These are phyloP conservation scores for Nakazawaea wyomingensis DNA, from an alignment of 805 yeast species.

Conservation along the genomic window DNA sequence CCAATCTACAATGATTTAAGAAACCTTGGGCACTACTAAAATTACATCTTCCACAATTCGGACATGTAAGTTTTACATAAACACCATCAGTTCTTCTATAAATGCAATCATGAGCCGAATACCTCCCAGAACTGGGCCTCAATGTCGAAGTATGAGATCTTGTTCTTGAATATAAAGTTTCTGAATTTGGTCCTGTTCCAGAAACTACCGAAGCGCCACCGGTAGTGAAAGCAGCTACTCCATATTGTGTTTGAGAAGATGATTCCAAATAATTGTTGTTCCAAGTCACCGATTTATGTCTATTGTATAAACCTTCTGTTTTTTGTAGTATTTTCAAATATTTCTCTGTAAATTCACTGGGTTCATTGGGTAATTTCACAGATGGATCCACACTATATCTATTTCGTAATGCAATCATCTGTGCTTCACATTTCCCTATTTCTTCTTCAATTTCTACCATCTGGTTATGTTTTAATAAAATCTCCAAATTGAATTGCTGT, in stretches of 20 bases:
- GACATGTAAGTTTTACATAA: slow-evolving; percentile 62
- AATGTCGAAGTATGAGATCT: slow-evolving; percentile 45
- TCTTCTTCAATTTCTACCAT: slow-evolving; percentile 45
- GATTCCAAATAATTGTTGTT: slow-evolving; percentile 10
- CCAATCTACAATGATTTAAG: slow-evolving; percentile 68
- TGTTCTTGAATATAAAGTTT: slow-evolving; percentile 34
- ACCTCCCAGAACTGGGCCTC: slow-evolving; percentile 42
- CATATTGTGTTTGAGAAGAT: neutral
- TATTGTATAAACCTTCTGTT: slow-evolving; percentile 17
- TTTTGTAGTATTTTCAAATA: slow-evolving; percentile 28
- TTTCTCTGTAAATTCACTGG: slow-evolving; percentile 38
- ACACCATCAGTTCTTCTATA: slow-evolving; percentile 68
- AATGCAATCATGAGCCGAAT: slow-evolving; percentile 41
- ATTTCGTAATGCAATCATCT: slow-evolving; percentile 46
- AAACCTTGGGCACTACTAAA: slow-evolving; percentile 81
- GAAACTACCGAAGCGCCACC: neutral
- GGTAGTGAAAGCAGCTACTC: slow-evolving; percentile 9
- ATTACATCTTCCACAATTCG: slow-evolving; percentile 60
- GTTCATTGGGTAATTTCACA: slow-evolving; percentile 35
- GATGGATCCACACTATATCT: slow-evolving; percentile 37
- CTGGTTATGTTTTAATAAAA: slow-evolving; percentile 56
- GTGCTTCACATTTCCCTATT: slow-evolving; percentile 52
- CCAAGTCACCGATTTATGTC: slow-evolving; percentile 8
- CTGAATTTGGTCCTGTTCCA: slow-evolving; percentile 7
- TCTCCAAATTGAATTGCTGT: slow-evolving; percentile 54